Conservation (phyloP, 2,329 filamentous ascomycete species). For the Alternaria burnsii region DNA sequence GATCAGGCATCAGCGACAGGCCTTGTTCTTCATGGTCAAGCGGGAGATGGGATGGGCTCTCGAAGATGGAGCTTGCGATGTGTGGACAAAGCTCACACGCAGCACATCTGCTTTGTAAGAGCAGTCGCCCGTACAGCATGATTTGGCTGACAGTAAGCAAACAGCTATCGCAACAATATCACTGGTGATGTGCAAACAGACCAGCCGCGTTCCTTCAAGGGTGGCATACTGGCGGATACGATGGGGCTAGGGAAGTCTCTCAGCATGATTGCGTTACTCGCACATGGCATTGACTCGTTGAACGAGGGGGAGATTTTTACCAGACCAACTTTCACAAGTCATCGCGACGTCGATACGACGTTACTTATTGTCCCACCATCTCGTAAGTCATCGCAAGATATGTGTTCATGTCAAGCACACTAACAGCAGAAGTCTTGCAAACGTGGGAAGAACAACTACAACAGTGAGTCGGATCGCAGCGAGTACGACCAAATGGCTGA, state of each 20-base stretch:
- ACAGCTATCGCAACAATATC: neutral
- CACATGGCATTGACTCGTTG: neutral
- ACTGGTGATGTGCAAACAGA: neutral
- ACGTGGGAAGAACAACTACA: neutral
- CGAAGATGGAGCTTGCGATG: neutral
- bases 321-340: neutral
- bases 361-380: neutral
- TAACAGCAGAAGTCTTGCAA: neutral
- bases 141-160: neutral
- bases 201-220: neutral
- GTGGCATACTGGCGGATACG: slow-evolving; percentile 22
- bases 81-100: neutral
- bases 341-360: neutral
- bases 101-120: neutral
- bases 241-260: slow-evolving; percentile 30
- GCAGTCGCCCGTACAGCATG: rapidly evolving
- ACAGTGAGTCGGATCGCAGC: neutral
- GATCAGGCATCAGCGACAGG: neutral
- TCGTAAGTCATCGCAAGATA: neutral
- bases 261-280: slow-evolving; percentile 23
- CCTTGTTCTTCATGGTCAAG: neutral
- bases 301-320: neutral
- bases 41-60: neutral
- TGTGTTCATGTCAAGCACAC: neutral
- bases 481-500: neutral